Base-by-base conservation (phyloP, 148 eudicot genomes). In the Cornus florida region DNA sequence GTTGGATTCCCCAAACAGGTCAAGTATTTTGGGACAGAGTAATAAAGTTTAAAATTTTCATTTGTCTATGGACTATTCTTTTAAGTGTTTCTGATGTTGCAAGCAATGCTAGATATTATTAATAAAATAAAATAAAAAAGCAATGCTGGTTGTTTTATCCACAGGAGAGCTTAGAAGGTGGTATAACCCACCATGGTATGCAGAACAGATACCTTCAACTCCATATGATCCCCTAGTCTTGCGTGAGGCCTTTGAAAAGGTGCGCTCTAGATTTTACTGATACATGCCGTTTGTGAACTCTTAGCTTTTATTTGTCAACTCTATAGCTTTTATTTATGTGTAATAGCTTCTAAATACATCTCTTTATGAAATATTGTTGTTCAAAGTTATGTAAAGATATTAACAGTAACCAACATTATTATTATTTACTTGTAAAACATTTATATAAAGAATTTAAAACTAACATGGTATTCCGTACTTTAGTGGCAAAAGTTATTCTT, bases 201-300 rank as follows among this genome's bases (percentile, higher is more conserved):
- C 86, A 22, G 98, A 92, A 78, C 78, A 79, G 68, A 91, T 91
- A 28, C 98, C 98, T 70, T 86, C 88, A 71, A 59, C 86, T 79
- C 90, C 93, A 48, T 94, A 91, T 74, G 97, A 94, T 66, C 89
- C 93, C 64, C 83, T 88, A 53, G 87, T 87, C 72, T 82, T 94
- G 72, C 93, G 98, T 23, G 78, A 79, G 77, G 92, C 97, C 80
- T 94, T 94, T 88, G 98, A 94, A 86, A 92, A 84, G 93, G 98
- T 88, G 79, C 80, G 75, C 72, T 80, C 50, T 33, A 9, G 31
- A 64, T 79, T 65, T 72, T 35, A 62, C 32, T 69, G 13, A 17
- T 24, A 38, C 2, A 10, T 46, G n/a, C 38, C n/a, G n/a, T n/a
- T n/a, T n/a, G n/a, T n/a, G n/a, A n/a, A n/a, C n/a, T n/a, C n/a